Evolutionary conservation across 2,329 filamentous ascomycete species (phyloP).

Genomic region (Mollisia scopiformis): DNA sequence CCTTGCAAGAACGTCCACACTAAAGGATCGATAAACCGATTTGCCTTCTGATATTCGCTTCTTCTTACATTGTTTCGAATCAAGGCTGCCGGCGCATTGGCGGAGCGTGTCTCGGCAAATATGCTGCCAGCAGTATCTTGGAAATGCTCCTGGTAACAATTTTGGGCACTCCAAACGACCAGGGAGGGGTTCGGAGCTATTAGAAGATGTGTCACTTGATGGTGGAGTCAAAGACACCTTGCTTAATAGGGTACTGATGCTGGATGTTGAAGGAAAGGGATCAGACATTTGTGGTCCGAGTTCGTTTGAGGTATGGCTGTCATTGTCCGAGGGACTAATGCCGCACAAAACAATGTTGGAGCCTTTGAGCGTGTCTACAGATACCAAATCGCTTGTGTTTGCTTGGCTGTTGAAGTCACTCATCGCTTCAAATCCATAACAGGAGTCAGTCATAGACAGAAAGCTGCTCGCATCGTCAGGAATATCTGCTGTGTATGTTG

Average conservation of each 20-base stretch:
- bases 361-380: not conserved
- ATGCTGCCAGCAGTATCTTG: conserved; percentile 23
- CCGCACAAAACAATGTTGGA: not conserved
- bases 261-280: not conserved
- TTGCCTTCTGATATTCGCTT: not conserved
- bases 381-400: not conserved
- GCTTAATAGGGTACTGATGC: not conserved
- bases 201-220: not conserved
- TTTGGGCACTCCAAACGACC: not conserved
- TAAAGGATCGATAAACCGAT: not conserved
- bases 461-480: not conserved
- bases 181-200: not conserved
- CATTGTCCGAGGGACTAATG: not conserved
- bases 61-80: conserved; percentile 2
- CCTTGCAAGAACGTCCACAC: not conserved
- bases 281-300: not conserved
- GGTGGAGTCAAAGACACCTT: conserved; percentile 3
- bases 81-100: conserved; percentile 2
- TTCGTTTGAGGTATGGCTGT: not conserved
- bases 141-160: conserved; percentile 19
- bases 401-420: not conserved
- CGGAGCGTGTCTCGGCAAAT: conserved; percentile 13
- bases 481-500: not conserved
- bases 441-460: not conserved
- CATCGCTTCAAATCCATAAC: not conserved